Percentiles rank a stretch among this genome's conserved stretches.
Evolutionary conservation across 2,329 filamentous ascomycete species (phyloP).

Genomic region (Ophiostoma angusticollis): DNA sequence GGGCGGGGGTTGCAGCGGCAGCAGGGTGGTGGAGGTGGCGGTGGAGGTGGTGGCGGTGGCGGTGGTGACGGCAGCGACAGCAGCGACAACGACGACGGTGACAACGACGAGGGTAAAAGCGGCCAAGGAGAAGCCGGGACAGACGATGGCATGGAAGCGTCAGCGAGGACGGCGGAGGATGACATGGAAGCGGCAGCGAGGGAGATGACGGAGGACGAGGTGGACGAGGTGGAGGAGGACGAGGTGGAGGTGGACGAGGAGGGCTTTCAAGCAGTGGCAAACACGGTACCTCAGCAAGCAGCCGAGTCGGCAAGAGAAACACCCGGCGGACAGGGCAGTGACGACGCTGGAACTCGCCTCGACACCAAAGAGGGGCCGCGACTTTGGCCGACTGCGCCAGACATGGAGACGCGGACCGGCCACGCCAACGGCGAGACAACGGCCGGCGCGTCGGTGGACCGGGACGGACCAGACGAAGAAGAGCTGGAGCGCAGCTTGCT

Average conservation of each 20-base stretch:
- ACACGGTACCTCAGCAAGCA: too few relatives aligned
- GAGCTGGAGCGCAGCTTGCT: slow-evolving; percentile 78
- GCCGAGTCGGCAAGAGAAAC: too few relatives aligned
- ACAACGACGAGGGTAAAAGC: not conserved
- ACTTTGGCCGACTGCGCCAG: too few relatives aligned
- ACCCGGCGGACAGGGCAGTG: too few relatives aligned
- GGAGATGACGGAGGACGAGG: slow-evolving; percentile 3
- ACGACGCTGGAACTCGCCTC: too few relatives aligned
- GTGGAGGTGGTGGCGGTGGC: slow-evolving; percentile 14
- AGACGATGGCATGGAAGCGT: not conserved
- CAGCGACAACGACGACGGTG: slow-evolving; percentile 5
- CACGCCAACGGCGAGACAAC: not conserved
- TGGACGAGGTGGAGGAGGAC: slow-evolving; percentile 17
- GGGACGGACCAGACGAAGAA: slow-evolving; percentile 37
- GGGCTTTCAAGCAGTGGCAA: too few relatives aligned
- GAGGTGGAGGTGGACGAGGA: slow-evolving; percentile 1
- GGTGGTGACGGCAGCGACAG: slow-evolving; percentile 16
- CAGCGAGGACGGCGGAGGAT: not conserved
- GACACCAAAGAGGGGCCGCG: too few relatives aligned
- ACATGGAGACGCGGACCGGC: too few relatives aligned
- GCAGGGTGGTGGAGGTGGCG: slow-evolving; percentile 1
- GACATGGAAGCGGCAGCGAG: not conserved
- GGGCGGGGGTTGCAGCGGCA: slow-evolving; percentile 20
- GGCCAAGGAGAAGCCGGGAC: too few relatives aligned
- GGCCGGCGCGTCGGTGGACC: not conserved